Evolutionary conservation across 768 basidiomycete genomes (phyloP).

Genomic region (Panaeolus cyanescens): DNA sequence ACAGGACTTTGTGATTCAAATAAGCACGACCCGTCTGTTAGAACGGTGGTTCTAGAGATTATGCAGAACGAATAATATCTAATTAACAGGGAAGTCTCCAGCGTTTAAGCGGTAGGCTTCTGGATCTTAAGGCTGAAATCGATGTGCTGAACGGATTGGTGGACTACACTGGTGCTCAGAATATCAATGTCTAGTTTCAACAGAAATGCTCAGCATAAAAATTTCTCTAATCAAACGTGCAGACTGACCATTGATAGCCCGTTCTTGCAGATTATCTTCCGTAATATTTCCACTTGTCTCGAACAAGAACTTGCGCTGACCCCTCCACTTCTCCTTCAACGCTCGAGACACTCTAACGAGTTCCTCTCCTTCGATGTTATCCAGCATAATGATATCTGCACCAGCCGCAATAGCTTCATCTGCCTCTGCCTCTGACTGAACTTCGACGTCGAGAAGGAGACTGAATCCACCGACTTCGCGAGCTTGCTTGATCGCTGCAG

Average conservation of each 20-base stretch:
- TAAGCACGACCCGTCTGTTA: too few relatives aligned
- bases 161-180: slow-evolving; percentile 86
- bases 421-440: slow-evolving; percentile 84
- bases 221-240: not conserved
- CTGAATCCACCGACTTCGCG: slow-evolving; percentile 91
- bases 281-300: slow-evolving; percentile 97
- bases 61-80: too few relatives aligned
- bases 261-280: slow-evolving; percentile 77
- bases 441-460: slow-evolving; percentile 91
- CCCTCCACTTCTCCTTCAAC: slow-evolving; percentile 79
- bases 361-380: slow-evolving; percentile 84
- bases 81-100: not conserved
- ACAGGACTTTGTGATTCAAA: too few relatives aligned
- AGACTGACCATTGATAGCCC: slow-evolving; percentile 78
- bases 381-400: slow-evolving; percentile 93
- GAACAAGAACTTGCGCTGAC: slow-evolving; percentile 81
- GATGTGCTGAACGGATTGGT: slow-evolving; percentile 91
- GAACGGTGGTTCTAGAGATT: too few relatives aligned
- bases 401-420: slow-evolving; percentile 97
- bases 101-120: slow-evolving; percentile 40
- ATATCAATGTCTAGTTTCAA: slow-evolving; percentile 82
- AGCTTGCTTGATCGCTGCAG: slow-evolving; percentile 82
- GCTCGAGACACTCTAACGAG: slow-evolving; percentile 66
- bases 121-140: slow-evolving; percentile 98
- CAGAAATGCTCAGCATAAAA: not conserved